Conservation (phyloP, 2,329 filamentous ascomycete genomes). For the Hymenoscyphus repandus region DNA sequence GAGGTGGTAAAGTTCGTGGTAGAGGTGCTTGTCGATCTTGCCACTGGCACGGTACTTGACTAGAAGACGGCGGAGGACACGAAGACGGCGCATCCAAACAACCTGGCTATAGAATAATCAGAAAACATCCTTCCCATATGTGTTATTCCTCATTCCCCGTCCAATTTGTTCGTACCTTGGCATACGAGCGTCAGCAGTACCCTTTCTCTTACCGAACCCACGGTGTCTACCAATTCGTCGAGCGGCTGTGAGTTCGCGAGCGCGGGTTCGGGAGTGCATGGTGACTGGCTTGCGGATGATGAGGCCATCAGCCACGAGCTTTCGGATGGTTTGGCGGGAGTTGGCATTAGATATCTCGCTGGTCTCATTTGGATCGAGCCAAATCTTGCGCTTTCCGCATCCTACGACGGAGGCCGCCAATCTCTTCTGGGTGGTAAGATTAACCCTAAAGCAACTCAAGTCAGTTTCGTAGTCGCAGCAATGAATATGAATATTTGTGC, state of each 20-base stretch:
- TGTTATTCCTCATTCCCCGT: not conserved
- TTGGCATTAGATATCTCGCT: slow-evolving; percentile 99
- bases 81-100: slow-evolving; percentile 99
- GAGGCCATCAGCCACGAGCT: slow-evolving; percentile 98
- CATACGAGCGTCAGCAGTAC: slow-evolving; percentile 99
- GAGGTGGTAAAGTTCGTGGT: slow-evolving; percentile 99
- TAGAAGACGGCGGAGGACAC: slow-evolving; percentile 96
- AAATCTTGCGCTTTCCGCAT: slow-evolving; percentile 99
- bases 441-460: slow-evolving; percentile 68
- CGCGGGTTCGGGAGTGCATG: slow-evolving; percentile 97
- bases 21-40: slow-evolving; percentile 99
- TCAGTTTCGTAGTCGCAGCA: slow-evolving; percentile 17
- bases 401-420: slow-evolving; percentile 97
- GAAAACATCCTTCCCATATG: slow-evolving; percentile 31
- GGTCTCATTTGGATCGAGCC: slow-evolving; percentile 99
- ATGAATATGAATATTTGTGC: not conserved
- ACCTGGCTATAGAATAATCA: slow-evolving; percentile 64
- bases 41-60: slow-evolving; percentile 99
- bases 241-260: slow-evolving; percentile 90
- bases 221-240: slow-evolving; percentile 95
- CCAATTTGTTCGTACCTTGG: slow-evolving; percentile 64
- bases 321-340: slow-evolving; percentile 99
- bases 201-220: slow-evolving; percentile 99
- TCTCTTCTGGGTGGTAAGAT: slow-evolving; percentile 99
- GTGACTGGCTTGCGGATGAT: slow-evolving; percentile 99